phyloP scores from a whole-genome alignment of 257 asterid genomes.

The Parsonsia alboflavescens region DNA sequence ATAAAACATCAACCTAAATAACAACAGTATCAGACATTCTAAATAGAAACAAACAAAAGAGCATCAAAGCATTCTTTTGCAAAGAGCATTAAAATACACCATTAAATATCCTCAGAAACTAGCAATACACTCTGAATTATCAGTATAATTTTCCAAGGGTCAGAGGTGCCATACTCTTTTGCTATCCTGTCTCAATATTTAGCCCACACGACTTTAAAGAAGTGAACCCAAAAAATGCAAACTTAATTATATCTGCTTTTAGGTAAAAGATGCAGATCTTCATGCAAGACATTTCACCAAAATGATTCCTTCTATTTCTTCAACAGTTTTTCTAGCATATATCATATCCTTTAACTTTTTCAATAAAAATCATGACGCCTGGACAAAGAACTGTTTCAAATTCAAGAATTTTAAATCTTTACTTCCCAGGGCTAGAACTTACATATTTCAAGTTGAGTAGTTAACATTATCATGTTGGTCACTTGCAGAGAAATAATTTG shows the following conservation, averaged over 20 bases:
- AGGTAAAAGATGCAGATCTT: not conserved
- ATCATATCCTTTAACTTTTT: not conserved
- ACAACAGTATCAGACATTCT: not conserved
- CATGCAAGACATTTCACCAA: not conserved
- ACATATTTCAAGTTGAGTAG: not conserved
- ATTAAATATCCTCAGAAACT: not conserved
- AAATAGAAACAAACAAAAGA: not conserved
- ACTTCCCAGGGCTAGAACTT: not conserved
- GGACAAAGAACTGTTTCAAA: too few species aligned
- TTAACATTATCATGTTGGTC: not conserved
- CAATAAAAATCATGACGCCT: not conserved
- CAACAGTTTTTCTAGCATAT: slow-evolving; percentile 5
- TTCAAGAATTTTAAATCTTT: not conserved
- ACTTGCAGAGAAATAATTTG: not conserved
- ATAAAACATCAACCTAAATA: not conserved
- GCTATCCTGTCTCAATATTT: not conserved
- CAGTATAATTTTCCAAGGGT: not conserved
- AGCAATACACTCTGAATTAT: not conserved
- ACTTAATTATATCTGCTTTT: not conserved
- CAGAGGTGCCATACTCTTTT: not conserved
- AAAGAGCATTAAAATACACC: not conserved
- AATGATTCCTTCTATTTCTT: not conserved
- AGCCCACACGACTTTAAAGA: not conserved
- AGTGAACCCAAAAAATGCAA: not conserved
- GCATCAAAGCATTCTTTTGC: not conserved